A percentile compares a stretch with the other conserved stretches of the same genome.
Conservation (phyloP, 805 yeast species). For the Zygosaccharomyces siamensis region DNA sequence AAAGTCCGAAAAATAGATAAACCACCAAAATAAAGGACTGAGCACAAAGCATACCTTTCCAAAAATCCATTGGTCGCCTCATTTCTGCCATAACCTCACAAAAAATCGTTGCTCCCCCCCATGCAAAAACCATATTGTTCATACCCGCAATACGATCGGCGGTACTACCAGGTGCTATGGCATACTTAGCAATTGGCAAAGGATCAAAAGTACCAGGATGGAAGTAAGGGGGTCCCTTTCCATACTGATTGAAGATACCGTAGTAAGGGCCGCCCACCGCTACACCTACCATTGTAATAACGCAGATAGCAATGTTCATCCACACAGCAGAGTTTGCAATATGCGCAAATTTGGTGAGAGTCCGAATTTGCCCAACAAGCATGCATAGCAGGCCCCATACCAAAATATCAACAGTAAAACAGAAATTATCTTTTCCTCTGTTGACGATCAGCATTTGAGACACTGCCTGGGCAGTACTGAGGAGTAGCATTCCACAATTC, state of each 20-base stretch:
- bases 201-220: slow-evolving; percentile 12
- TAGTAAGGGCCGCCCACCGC: slow-evolving; percentile 36
- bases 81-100: slow-evolving; percentile 47
- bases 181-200: slow-evolving; percentile 19
- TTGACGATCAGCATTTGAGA: slow-evolving; percentile 35
- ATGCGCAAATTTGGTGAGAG: slow-evolving; percentile 38
- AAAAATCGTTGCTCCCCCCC: slow-evolving; percentile 49
- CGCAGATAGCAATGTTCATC: slow-evolving; percentile 42
- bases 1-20: slow-evolving; percentile 41
- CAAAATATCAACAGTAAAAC: slow-evolving; percentile 40
- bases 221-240: slow-evolving; percentile 14
- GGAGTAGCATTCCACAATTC: slow-evolving; percentile 41
- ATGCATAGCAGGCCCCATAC: slow-evolving; percentile 43
- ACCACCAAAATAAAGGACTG: slow-evolving; percentile 38
- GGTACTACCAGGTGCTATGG: slow-evolving; percentile 30
- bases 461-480: slow-evolving; percentile 41
- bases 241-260: slow-evolving; percentile 27
- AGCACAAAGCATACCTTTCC: slow-evolving; percentile 44
- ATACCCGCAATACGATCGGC: slow-evolving; percentile 36
- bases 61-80: slow-evolving; percentile 45
- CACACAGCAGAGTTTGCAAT: slow-evolving; percentile 44
- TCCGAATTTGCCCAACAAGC: slow-evolving; percentile 40
- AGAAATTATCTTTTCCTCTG: slow-evolving; percentile 29
- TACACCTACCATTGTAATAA: slow-evolving; percentile 43
- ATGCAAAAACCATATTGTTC: slow-evolving; percentile 45